Percentiles rank a stretch among this genome's conserved stretches.
Conservation (phyloP, 305 asterid genomes). For the Salvia sclarea region DNA sequence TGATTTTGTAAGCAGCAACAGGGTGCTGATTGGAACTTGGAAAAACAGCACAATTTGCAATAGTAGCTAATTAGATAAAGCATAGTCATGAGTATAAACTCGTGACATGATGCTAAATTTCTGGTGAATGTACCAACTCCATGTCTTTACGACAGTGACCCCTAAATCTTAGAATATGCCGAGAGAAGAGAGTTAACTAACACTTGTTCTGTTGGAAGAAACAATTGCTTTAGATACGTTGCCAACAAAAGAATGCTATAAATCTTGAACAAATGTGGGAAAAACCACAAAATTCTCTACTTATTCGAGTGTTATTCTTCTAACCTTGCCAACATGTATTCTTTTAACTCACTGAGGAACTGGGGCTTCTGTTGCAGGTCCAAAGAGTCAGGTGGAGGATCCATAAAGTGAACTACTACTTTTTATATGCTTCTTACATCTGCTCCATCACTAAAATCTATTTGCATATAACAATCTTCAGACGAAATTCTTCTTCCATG, state of each 20-base stretch:
- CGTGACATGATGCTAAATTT: neutral
- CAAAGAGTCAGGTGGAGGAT: slow-evolving; percentile 19
- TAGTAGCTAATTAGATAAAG: neutral
- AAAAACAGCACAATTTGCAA: neutral
- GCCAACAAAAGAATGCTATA: neutral
- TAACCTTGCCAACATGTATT: neutral
- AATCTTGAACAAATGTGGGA: neutral
- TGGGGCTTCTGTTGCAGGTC: slow-evolving; percentile 31
- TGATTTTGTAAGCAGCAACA: neutral
- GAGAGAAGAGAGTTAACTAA: neutral
- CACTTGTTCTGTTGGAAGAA: neutral
- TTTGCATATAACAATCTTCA: neutral
- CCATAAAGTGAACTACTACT: neutral
- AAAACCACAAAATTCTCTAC: neutral
- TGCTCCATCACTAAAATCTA: neutral
- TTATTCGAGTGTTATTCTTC: neutral
- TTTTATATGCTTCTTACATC: neutral
- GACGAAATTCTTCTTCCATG: neutral
- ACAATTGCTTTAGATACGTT: neutral
- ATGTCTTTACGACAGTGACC: neutral
- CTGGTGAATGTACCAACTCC: neutral
- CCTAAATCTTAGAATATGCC: neutral
- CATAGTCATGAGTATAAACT: neutral
- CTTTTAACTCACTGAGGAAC: neutral
- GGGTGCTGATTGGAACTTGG: neutral